Evolutionary conservation across 495 filamentous ascomycete genomes (phyloP).

Genomic region (Neurospora sp.): DNA sequence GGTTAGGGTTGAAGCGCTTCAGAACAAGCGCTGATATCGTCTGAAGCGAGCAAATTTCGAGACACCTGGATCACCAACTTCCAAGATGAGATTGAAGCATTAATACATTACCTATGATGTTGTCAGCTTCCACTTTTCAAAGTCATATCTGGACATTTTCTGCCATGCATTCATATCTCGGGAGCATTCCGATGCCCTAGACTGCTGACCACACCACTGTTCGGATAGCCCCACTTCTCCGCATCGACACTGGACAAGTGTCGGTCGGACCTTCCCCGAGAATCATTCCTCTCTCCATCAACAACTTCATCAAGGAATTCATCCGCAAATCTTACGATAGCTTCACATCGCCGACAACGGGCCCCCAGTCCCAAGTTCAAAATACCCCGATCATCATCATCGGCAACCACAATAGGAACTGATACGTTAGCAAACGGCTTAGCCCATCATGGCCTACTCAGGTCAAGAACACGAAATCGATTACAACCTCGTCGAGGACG

Average conservation of each 20-base stretch:
- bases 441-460: background rate
- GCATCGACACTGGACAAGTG: background rate
- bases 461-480: conserved; percentile 5
- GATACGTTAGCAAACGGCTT: background rate
- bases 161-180: background rate
- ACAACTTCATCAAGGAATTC: background rate
- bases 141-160: background rate
- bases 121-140: background rate
- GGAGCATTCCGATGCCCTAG: background rate
- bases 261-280: background rate
- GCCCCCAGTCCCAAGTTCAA: background rate
- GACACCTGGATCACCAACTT: background rate
- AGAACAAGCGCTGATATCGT: background rate
- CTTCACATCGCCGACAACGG: background rate
- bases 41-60: background rate
- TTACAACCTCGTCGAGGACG: conserved; percentile 29
- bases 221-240: background rate
- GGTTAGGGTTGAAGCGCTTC: background rate
- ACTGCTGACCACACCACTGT: background rate
- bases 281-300: background rate
- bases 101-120: background rate
- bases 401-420: background rate
- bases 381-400: background rate
- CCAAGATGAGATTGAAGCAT: background rate
- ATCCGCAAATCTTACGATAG: background rate